Evolutionary conservation across 305 asterid species (phyloP), one percentile per base, ranked within the genome.

Genomic region (Rubia tinctorum): DNA sequence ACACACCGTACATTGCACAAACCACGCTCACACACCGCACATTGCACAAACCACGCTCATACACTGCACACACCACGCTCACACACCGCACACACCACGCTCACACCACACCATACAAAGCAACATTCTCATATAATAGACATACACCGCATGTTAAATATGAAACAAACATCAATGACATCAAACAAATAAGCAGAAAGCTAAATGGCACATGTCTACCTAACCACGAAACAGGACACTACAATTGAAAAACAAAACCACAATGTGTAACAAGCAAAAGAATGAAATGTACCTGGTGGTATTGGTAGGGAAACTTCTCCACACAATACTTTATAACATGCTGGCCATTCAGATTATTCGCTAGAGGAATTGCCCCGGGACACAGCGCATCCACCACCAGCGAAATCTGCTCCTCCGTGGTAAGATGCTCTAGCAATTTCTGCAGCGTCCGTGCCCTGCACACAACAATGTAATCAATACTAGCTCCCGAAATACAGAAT

Each of bases 271-370:
- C 47, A 23, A 18, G 6, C 42, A 73, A 2, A 39, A 65, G n/a
- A 65, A 49, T 15, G 22, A 17, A 6, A 39, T 17, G 23, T 83
- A 91, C 97, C 96, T 82, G 79, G 65, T 73, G 88, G 77, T 84
- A 84, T 73, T 91, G 90, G 14, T 63, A 72, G 39, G 88, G 75
- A 79, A 78, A 92, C 61, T 73, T 51, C 44, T 79, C 79, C 20
- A 88, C 75, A 68, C 96, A 90, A 71, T 75, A 80, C 63, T 80
- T 77, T 30, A 90, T 75, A 12, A 92, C 89, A 76, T 83, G 91
- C 60, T 88, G 93, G 22, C 96, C 98, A 66, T 79, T 84, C 66
- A 87, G 74, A 55, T 92, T 96, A 66, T 61, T 81, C 14, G 95
- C 84, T 84, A 92, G 80, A 79, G 73, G 42, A 58, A 79, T 73